A percentile compares a stretch with the other conserved stretches of the same genome.
phyloP scores from a whole-genome alignment of 371 early-diverging fungal genomes.

The Syncephalastrum sp. region DNA sequence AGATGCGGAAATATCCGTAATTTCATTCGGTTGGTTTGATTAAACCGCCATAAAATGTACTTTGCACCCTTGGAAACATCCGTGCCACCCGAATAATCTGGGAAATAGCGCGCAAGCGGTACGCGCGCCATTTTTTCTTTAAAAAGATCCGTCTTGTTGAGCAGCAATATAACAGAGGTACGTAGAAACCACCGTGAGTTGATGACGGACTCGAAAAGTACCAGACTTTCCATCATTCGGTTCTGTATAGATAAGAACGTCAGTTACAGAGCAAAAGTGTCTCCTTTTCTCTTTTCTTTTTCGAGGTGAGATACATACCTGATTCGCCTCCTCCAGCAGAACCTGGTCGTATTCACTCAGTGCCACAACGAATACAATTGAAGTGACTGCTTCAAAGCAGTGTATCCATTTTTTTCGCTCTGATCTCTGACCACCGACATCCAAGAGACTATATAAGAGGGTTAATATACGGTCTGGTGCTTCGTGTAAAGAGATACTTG shows the following conservation, averaged over 20 bases:
- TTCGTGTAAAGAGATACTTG: slow-evolving; percentile 5
- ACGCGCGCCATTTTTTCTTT: slow-evolving; percentile 58
- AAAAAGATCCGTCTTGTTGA: slow-evolving; percentile 80
- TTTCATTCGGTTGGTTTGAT: slow-evolving; percentile 65
- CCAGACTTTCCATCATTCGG: slow-evolving; percentile 69
- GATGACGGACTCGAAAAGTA: slow-evolving; percentile 73
- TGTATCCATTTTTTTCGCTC: slow-evolving; percentile 94
- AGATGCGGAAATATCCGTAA: slow-evolving; percentile 72
- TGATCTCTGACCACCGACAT: slow-evolving; percentile 72
- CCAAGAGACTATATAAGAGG: slow-evolving; percentile 55
- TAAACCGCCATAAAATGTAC: slow-evolving; percentile 68
- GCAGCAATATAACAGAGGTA: slow-evolving; percentile 71
- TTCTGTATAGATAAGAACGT: slow-evolving; percentile 37
- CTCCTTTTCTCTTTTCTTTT: background rate
- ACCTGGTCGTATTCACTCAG: slow-evolving; percentile 72
- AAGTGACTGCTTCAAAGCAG: slow-evolving; percentile 80
- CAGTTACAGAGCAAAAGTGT: background rate
- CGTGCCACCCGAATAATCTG: slow-evolving; percentile 67
- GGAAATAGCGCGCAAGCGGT: slow-evolving; percentile 64
- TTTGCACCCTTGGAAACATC: slow-evolving; percentile 67
- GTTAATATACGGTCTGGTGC: background rate
- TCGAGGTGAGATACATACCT: slow-evolving; percentile 24
- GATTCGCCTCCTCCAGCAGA: slow-evolving; percentile 64
- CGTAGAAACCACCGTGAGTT: slow-evolving; percentile 67
- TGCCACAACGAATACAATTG: slow-evolving; percentile 70